phyloP scores from a whole-genome alignment of 306 rosid species.

The Glycyrrhiza uralensis region DNA sequence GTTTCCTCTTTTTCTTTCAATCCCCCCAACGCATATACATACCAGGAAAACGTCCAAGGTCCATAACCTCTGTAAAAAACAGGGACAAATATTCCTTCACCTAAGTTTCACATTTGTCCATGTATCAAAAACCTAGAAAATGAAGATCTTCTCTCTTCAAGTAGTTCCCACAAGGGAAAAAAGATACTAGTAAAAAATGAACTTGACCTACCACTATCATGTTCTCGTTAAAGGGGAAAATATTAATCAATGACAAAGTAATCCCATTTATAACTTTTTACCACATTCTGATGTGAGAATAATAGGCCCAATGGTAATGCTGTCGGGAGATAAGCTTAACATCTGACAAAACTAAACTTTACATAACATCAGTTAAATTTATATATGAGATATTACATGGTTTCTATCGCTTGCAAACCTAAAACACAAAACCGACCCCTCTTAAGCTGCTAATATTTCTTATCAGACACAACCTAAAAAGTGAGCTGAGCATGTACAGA shows the following conservation, averaged over 20 bases:
- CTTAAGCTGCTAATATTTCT: constrained; percentile 15
- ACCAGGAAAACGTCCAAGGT: neutral
- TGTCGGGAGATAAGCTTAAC: neutral
- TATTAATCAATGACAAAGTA: neutral
- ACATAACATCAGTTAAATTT: neutral
- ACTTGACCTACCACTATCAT: neutral
- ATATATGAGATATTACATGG: neutral
- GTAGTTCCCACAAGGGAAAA: neutral
- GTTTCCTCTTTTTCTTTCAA: neutral
- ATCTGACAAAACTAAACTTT: neutral
- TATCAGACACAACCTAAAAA: constrained; percentile 1
- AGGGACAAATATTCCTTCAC: neutral
- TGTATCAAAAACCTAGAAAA: neutral
- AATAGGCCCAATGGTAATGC: neutral
- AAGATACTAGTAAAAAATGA: neutral
- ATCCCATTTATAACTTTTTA: neutral
- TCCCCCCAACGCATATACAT: neutral
- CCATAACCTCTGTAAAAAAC: neutral
- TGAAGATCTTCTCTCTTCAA: neutral
- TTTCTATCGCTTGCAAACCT: constrained; percentile 4
- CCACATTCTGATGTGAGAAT: neutral
- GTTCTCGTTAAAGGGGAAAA: neutral
- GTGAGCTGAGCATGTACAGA: constrained; percentile 3
- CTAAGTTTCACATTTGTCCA: neutral
- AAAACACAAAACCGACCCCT: neutral